Evolutionary conservation across 495 filamentous ascomycete species (phyloP), one percentile per base, ranked within the genome.

Genomic region (Tirmania nivea): DNA sequence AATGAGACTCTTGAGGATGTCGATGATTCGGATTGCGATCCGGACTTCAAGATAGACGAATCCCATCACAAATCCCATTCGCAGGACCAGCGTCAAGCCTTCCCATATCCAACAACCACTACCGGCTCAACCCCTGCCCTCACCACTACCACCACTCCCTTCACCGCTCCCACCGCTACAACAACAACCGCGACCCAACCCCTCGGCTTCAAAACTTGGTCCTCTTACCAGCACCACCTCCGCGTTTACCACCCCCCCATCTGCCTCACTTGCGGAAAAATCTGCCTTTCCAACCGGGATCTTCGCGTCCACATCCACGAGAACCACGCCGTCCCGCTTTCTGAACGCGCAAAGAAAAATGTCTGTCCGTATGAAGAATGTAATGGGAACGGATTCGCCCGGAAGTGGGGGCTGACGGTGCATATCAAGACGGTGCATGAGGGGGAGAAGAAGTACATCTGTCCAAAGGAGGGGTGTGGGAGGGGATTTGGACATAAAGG

Each of bases 351-450:
- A 64, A 72, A 63, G 3, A 75, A 80, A 54, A 58, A 67, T 9
- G 94, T 88, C 65, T 73, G 74, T 0, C 69, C 75, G 59, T 64
- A 61, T 19, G 51, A 52, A 21, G 57, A 58, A 35, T 31, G 56
- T 4, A 20, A 45, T 19, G 74, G 69, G 48, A 78, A 80, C 54
- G 74, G 69, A 52, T 93, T 93, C 67, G 84, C 84, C 8, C 78
- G 80, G 60, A 76, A 74, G 55, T 79, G 79, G 0, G 94, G 94
- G 61, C 71, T 94, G 19, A 81, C 78, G 34, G 76, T 78, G 0
- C 90, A 97, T 60, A 70, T 85, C 52, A 77, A 78, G 20, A 78
- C 75, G 4, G 78, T 80, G 0, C 90, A 97, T 60, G 70, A 82
- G 54, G 78, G 78, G 25, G 67, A 56, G 10, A 59, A 59, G 16